A percentile compares a stretch with the other conserved stretches of the same genome.
Evolutionary conservation across 768 basidiomycete species (phyloP).

Genomic region (Trametes maxima): DNA sequence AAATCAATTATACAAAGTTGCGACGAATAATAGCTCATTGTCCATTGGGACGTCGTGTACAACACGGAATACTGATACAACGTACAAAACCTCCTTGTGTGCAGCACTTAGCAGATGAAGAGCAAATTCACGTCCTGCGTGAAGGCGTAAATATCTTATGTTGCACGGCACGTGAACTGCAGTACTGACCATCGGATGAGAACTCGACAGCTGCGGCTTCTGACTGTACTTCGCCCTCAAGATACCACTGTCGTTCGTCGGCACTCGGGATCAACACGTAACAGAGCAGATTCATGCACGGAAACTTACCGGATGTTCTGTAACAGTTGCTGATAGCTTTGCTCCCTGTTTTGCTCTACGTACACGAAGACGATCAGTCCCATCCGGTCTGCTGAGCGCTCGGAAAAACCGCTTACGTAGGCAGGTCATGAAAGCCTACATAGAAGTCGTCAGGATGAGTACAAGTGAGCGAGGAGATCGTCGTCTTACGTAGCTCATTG

Average conservation of each 20-base stretch:
- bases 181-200: constrained; percentile 63
- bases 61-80: neutral
- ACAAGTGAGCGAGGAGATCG: neutral
- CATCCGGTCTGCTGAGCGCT: neutral
- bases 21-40: neutral
- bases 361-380: constrained; percentile 4
- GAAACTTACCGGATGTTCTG: constrained; percentile 51
- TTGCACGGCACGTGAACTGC: neutral
- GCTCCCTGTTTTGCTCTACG: constrained; percentile 51
- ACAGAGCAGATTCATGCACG: neutral
- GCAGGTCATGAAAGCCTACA: constrained; percentile 64
- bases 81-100: neutral
- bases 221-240: constrained; percentile 65
- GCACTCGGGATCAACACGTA: neutral
- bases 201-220: constrained; percentile 72
- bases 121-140: constrained; percentile 35
- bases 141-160: neutral
- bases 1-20: too few relatives aligned
- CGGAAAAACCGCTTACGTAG: constrained; percentile 39
- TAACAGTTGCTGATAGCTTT: constrained; percentile 68
- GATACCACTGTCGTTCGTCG: constrained; percentile 43
- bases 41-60: neutral
- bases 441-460: constrained; percentile 2
- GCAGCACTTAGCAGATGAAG: constrained; percentile 33
- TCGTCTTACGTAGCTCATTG: constrained; percentile 74